Evolutionary conservation across 129 eudicot species (phyloP).

Genomic region (Ambrosia trifida): DNA sequence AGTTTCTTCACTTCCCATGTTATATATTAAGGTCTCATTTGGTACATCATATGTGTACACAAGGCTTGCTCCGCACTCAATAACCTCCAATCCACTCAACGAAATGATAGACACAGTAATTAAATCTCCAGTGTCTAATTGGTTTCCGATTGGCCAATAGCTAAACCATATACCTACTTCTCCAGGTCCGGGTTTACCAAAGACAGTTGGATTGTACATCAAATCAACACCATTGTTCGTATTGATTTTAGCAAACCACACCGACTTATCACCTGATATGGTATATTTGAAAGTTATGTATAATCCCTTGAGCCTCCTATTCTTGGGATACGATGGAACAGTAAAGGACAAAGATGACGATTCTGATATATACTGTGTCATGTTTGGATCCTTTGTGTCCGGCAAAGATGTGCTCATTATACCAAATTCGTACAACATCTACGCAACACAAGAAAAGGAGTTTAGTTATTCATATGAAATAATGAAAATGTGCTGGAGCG

Average conservation of each 20-base stretch:
- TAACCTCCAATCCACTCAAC: not conserved
- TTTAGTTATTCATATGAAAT: not conserved
- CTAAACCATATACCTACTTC: slow-evolving; percentile 13
- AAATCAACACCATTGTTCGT: slow-evolving; percentile 3
- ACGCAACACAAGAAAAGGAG: not conserved
- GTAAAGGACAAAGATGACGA: not conserved
- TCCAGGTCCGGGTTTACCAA: slow-evolving; percentile 3
- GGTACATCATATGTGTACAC: slow-evolving; percentile 1
- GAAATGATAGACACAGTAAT: not conserved
- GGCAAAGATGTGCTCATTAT: slow-evolving; percentile 10
- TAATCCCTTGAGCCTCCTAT: slow-evolving; percentile 10
- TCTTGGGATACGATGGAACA: not conserved
- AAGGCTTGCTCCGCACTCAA: not conserved
- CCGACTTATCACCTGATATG: not conserved
- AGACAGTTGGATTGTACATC: slow-evolving; percentile 25
- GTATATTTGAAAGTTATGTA: slow-evolving; percentile 1
- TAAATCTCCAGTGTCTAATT: not conserved
- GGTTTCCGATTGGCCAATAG: slow-evolving; percentile 21
- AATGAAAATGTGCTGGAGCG: too few relatives aligned
- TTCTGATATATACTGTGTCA: not conserved
- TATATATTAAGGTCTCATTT: not conserved
- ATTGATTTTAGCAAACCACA: slow-evolving; percentile 18
- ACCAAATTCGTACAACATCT: slow-evolving; percentile 11
- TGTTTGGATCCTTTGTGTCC: slow-evolving; percentile 11
- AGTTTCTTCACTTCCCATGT: not conserved